Evolutionary conservation across 2,329 filamentous ascomycete genomes (phyloP).

Genomic region (Colletotrichum eleusines): DNA sequence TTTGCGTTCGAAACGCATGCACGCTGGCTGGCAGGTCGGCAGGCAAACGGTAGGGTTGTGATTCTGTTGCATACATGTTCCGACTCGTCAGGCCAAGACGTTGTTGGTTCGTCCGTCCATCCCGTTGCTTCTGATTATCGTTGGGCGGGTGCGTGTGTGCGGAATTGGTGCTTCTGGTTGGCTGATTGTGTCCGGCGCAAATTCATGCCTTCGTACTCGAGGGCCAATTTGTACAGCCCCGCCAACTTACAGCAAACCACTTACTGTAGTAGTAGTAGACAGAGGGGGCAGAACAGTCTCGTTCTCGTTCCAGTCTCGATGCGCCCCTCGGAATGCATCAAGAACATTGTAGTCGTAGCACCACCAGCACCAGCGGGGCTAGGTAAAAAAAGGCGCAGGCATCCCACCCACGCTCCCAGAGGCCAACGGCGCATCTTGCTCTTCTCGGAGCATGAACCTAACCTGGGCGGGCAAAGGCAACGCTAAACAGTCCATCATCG

Average conservation of each 20-base stretch:
- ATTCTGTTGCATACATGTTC: neutral
- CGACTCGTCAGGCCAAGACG: neutral
- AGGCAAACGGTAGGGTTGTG: neutral
- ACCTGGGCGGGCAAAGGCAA: slow-evolving; percentile 5
- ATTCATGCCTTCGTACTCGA: neutral
- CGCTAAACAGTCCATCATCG: neutral
- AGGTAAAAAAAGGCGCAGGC: neutral
- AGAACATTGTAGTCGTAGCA: neutral
- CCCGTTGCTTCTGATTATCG: no score
- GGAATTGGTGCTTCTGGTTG: slow-evolving; percentile 6
- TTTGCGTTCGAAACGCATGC: slow-evolving; percentile 25
- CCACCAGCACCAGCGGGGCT: neutral
- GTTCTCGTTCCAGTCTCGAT: neutral
- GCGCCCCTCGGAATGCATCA: slow-evolving; percentile 12
- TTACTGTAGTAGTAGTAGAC: neutral
- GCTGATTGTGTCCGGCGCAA: neutral
- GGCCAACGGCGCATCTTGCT: neutral
- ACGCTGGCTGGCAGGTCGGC: neutral
- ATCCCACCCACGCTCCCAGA: neutral
- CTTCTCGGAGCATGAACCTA: neutral
- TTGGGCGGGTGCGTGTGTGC: neutral
- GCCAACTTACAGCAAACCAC: neutral
- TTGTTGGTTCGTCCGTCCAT: neutral
- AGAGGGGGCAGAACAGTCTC: neutral
- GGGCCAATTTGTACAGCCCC: no score